phyloP scores from a whole-genome alignment of 345 rosid species.

The Melaleuca quinquenervia region DNA sequence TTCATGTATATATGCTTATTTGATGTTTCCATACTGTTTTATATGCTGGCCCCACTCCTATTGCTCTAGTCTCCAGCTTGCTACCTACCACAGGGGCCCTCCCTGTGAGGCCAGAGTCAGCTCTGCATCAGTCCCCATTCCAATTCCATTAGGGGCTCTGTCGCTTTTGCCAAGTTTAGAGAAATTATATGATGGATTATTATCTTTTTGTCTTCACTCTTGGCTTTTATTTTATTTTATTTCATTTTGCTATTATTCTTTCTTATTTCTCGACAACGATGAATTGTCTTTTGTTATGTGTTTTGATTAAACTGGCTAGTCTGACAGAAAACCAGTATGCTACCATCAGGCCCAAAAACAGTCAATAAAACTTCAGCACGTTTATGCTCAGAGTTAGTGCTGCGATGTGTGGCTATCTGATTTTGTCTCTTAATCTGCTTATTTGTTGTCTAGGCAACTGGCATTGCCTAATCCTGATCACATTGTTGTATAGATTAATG shows the following conservation, averaged over 20 bases:
- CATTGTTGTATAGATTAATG: conserved; percentile 35
- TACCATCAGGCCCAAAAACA: not conserved
- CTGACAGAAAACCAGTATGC: too few species aligned
- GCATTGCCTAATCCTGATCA: not conserved
- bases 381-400: not conserved
- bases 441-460: not conserved
- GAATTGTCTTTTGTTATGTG: not conserved
- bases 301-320: not conserved
- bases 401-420: not conserved
- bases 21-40: not conserved
- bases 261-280: not conserved
- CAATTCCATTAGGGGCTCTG: not conserved
- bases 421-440: not conserved
- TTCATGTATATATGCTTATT: not conserved
- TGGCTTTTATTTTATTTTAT: not conserved
- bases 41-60: not conserved
- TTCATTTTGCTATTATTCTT: not conserved
- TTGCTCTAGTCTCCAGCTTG: not conserved
- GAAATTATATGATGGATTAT: not conserved
- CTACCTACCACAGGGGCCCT: not conserved
- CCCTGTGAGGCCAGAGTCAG: not conserved
- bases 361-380: not conserved
- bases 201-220: not conserved
- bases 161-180: not conserved
- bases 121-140: not conserved